Base-by-base conservation (phyloP, 208 protist species). In the Leishmania martiniquensis region DNA sequence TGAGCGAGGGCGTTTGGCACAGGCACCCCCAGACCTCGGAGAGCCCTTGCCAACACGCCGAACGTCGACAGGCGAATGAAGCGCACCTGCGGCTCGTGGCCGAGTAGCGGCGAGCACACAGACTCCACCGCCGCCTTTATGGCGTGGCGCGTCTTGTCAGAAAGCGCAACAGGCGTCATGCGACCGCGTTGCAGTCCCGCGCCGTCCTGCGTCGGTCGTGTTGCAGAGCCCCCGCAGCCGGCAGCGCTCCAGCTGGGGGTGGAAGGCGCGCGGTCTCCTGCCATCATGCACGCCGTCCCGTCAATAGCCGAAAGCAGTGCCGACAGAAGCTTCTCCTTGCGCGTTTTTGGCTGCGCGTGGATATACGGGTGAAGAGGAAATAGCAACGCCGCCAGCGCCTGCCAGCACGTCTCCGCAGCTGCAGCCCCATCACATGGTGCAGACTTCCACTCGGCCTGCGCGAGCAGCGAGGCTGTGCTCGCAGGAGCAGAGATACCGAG, bases 1-100 rank as follows among this genome's bases (percentile, higher is more conserved):
- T 92, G 90, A n/a, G 86, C 76, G 15, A 96, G 75, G 34, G 90
- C 89, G 69, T 90, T 95, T 1, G 93, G 88, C 13, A 83, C 51
- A 0, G 59, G 22, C 37, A 85, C 70, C 45, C 72, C 67, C 29
- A 89, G 73, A 47, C 74, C 76, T 10, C 69, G 60, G 32, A 96
- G 69, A 1, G 75, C 34, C 54, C 74, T 29, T 2, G 86, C 82
- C 32, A 93, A 20, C 0, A 65, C 45, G 4, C 73, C 85, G 71
- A 93, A 96, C 37, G 80, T 69, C 12, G 15, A 45, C 32, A 94
- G 69, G 9, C 89, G 82, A 12, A 94, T 52, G 62, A 88, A 91
- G 13, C 91, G 84, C 60, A 89, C 89, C 72, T 92, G 85, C 25
- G 90, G 85, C 77, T 92, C 93, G 65, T 94, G 81, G 62, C 85